Conservation (phyloP, 2,329 filamentous ascomycete genomes). For the Pseudogymnoascus verrucosus region DNA sequence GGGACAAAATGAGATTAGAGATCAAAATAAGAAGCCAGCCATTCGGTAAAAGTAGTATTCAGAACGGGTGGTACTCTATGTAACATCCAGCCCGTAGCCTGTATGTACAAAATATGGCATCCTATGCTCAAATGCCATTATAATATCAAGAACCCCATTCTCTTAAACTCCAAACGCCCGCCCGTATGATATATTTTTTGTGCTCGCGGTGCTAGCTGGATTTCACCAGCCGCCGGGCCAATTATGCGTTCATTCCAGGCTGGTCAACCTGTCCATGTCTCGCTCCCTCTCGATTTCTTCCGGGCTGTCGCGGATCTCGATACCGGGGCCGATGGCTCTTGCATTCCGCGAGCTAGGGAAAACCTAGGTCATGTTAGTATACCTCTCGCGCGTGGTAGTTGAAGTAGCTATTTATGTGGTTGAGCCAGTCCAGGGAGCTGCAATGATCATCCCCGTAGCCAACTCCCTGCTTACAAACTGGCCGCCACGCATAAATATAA, state of each 20-base stretch:
- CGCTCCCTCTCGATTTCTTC: constrained; percentile 36
- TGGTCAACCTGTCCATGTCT: constrained; percentile 59
- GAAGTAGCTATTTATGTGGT: background rate
- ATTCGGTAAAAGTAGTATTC: background rate
- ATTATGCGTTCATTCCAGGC: constrained; percentile 25
- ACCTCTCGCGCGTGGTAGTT: background rate
- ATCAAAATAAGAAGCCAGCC: background rate
- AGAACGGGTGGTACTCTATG: background rate
- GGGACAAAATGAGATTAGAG: constrained; percentile 15
- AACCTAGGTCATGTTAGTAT: constrained; percentile 18
- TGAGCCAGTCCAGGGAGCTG: background rate
- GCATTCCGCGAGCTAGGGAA: constrained; percentile 21
- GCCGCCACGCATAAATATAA: background rate
- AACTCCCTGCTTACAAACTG: background rate
- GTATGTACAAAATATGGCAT: background rate
- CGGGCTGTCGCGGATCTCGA: constrained; percentile 67
- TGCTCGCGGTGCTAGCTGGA: background rate
- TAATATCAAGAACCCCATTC: background rate
- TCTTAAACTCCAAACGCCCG: background rate
- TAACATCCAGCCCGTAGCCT: background rate
- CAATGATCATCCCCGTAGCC: background rate
- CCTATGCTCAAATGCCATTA: background rate
- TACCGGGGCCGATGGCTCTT: constrained; percentile 67
- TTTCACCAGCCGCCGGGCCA: background rate
- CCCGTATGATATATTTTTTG: constrained; percentile 1